These are phyloP conservation scores for Ulvella scutata DNA, from an alignment of 139 green algal genomes.

Conservation along the genomic window DNA sequence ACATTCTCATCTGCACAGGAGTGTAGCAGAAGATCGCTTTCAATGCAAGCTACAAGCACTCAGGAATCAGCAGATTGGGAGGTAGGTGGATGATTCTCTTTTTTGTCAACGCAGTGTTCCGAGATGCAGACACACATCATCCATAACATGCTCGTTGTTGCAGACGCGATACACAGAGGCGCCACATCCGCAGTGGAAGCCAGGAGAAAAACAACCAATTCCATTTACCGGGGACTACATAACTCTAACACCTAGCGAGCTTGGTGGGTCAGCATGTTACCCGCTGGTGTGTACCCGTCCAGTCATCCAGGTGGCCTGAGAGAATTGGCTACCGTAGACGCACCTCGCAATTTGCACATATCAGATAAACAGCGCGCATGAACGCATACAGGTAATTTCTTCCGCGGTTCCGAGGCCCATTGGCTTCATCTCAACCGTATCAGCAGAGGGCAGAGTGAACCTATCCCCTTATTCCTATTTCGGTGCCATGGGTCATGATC, in stretches of 20 bases:
- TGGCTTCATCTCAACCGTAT: slow-evolving; percentile 57
- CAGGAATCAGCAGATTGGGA: no score
- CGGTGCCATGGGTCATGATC: slow-evolving; percentile 61
- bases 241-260: background rate
- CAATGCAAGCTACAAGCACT: no score
- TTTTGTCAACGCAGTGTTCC: no score
- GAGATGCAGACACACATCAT: no score
- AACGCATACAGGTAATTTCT: slow-evolving; percentile 71
- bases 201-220: slow-evolving; percentile 22
- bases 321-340: no score
- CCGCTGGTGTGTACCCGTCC: no score
- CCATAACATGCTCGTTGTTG: no score
- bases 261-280: background rate
- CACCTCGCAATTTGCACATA: background rate
- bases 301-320: no score
- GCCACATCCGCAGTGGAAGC: slow-evolving; percentile 35
- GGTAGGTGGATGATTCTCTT: no score
- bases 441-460: slow-evolving; percentile 33
- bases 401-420: slow-evolving; percentile 65
- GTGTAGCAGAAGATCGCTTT: no score
- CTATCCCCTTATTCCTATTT: slow-evolving; percentile 85
- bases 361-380: background rate
- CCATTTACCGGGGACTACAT: slow-evolving; percentile 12
- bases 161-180: no score
- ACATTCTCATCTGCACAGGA: no score